These are phyloP conservation scores for Zymoseptoria ardabiliae DNA, from an alignment of 2,329 filamentous ascomycete genomes.

Conservation along the genomic window DNA sequence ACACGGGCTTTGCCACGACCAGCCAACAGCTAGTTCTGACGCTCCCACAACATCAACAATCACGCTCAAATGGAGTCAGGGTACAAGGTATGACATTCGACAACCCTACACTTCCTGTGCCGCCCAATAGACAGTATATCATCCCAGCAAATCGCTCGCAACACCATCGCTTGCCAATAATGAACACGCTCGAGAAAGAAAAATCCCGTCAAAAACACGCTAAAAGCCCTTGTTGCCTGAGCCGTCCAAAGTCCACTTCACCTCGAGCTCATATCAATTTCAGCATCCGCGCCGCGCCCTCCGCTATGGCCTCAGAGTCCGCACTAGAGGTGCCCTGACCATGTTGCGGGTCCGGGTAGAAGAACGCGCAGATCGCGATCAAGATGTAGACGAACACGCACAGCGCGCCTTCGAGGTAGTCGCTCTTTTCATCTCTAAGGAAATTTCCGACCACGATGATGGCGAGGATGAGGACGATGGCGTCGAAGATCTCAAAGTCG, in stretches of 20 bases:
- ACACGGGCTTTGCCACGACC: too few relatives aligned
- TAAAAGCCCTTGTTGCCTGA: background rate
- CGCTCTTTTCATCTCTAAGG: conserved; percentile 77
- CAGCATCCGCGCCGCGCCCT: conserved; percentile 1
- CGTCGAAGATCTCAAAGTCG: conserved; percentile 81
- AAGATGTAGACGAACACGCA: conserved; percentile 64
- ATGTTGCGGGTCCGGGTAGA: conserved; percentile 47
- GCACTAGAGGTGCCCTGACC: conserved; percentile 9
- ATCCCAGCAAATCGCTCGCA: background rate
- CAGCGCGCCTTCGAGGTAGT: conserved; percentile 80
- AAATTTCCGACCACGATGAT: conserved; percentile 67
- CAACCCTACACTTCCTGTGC: background rate
- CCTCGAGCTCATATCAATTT: background rate
- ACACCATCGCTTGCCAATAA: background rate
- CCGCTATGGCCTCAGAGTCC: background rate
- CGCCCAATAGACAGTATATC: background rate
- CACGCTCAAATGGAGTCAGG: background rate
- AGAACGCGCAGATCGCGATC: conserved; percentile 55
- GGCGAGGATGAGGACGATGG: conserved; percentile 70
- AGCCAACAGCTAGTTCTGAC: background rate
- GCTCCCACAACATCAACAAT: background rate
- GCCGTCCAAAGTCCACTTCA: too few relatives aligned
- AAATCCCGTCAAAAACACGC: background rate
- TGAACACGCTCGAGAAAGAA: background rate
- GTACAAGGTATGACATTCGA: background rate